Evolutionary conservation across 495 filamentous ascomycete species (phyloP).

Genomic region (Cairneyella variabilis): DNA sequence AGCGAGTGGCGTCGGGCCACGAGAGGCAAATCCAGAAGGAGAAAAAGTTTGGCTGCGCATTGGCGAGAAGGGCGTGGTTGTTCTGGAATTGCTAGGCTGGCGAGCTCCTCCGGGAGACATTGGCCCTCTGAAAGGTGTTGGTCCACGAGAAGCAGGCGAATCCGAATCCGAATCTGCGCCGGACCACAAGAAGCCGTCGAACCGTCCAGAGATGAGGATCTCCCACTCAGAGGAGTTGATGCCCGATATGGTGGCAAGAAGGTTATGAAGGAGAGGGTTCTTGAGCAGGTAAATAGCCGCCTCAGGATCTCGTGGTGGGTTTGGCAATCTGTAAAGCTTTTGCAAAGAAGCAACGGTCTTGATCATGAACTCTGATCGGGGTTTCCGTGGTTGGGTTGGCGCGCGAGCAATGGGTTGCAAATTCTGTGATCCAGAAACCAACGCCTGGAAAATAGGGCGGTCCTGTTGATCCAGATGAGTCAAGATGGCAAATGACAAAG

Average conservation of each 20-base stretch:
- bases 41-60: slow-evolving; percentile 31
- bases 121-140: slow-evolving; percentile 38
- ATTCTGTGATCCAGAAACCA: slow-evolving; percentile 65
- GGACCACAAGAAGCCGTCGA: slow-evolving; percentile 95
- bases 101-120: slow-evolving; percentile 18
- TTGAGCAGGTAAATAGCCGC: slow-evolving; percentile 84
- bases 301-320: slow-evolving; percentile 76
- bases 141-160: slow-evolving; percentile 47
- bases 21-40: slow-evolving; percentile 33
- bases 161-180: slow-evolving; percentile 66
- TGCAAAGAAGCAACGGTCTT: slow-evolving; percentile 74
- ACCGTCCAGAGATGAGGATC: slow-evolving; percentile 89
- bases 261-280: slow-evolving; percentile 75
- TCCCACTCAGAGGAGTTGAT: slow-evolving; percentile 93
- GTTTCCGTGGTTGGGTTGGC: slow-evolving; percentile 52
- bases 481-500: slow-evolving; percentile 84
- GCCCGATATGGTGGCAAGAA: slow-evolving; percentile 80
- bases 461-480: slow-evolving; percentile 77
- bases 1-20: slow-evolving; percentile 36
- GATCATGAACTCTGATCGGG: slow-evolving; percentile 62
- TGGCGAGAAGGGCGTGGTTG: slow-evolving; percentile 25
- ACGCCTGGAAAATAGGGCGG: slow-evolving; percentile 70
- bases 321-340: slow-evolving; percentile 72
- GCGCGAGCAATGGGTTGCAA: slow-evolving; percentile 49
- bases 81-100: slow-evolving; percentile 17